Base-by-base conservation (phyloP, 1,139 yeast genomes). In the Hansenula sp. region DNA sequence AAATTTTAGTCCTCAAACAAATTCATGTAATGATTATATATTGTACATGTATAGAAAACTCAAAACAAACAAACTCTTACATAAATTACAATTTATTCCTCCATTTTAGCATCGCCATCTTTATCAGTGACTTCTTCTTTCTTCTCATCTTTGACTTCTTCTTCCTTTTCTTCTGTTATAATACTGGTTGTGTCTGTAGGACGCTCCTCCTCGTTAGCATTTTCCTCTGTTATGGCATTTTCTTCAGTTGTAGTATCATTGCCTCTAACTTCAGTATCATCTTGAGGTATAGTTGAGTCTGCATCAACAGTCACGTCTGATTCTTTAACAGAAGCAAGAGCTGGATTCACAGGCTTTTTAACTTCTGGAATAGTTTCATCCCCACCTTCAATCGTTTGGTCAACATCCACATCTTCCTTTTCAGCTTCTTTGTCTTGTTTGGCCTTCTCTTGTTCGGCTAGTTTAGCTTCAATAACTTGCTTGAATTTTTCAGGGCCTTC, bases 101-200 rank as follows among this genome's bases (percentile, higher is more conserved):
- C 52, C 66, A 63, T 62, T 37, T 58, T 57, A 16, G 56, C 53
- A 43, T 62, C 68, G 27, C 64, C 65, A 39, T 61, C 67, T 26
- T 40, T 45, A 24, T 53, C 56, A 34, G 45, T 43, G 3, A 38
- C 19, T 16, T 32, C 42, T 14, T 20, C 40, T 10, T 48, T 41
- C 6, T 38, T 34, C 4, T 34, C 36, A 2, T 36, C 27, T 34
- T 27, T 22, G 14, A 33, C 38, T 10, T 42, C 44, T 12, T 37
- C 33, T 26, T 20, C 13, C 32, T 37, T 5, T 11, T 27, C 18
- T 7, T 44, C 51, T 3, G 48, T 27, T 20, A 47, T 45, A 13
- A 45, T 36, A 28, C 44, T 48, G 14, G 52, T 44, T 5, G 50
- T 43, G 25, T 51, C 58, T 6, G 25, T 19, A n/a, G 26, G 29